Evolutionary conservation across 179 eudicot species (phyloP).

Genomic region (Sideroxylon spinosum): DNA sequence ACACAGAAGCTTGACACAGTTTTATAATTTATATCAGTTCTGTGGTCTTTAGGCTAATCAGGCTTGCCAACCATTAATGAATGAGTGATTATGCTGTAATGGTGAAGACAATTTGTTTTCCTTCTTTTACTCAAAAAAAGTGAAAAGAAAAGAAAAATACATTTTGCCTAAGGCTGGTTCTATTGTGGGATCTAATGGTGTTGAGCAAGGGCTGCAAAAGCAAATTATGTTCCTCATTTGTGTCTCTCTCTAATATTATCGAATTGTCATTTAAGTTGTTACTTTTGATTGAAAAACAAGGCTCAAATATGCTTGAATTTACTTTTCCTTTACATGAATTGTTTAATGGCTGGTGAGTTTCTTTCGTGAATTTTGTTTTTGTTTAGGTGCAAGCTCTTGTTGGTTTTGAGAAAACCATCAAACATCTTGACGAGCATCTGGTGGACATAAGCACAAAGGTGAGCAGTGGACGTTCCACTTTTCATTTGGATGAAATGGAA

Average conservation of each 20-base stretch:
- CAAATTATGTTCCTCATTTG: neutral
- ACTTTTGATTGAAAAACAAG: slow-evolving; percentile 4
- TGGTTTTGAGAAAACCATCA: slow-evolving; percentile 89
- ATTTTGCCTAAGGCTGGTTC: too few relatives aligned
- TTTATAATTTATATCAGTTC: neutral
- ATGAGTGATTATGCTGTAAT: neutral
- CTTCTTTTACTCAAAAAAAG: too few relatives aligned
- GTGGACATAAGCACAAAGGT: slow-evolving; percentile 66
- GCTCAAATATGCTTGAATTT: slow-evolving; percentile 7
- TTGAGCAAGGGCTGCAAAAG: neutral
- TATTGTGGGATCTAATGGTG: too few relatives aligned
- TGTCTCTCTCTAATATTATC: neutral
- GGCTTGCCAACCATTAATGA: neutral
- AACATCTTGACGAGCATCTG: slow-evolving; percentile 90
- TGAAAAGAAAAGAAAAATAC: too few relatives aligned
- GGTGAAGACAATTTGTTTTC: neutral
- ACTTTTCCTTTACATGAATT: neutral
- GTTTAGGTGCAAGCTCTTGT: slow-evolving; percentile 88
- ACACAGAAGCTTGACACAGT: neutral
- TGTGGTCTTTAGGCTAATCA: neutral
- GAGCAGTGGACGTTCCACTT: slow-evolving; percentile 3
- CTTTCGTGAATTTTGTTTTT: neutral
- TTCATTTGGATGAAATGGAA: neutral
- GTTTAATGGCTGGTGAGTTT: neutral
- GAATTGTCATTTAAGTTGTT: neutral